phyloP scores from a whole-genome alignment of 2,329 filamentous ascomycete genomes.

The Rhinocladiella mackenziei region DNA sequence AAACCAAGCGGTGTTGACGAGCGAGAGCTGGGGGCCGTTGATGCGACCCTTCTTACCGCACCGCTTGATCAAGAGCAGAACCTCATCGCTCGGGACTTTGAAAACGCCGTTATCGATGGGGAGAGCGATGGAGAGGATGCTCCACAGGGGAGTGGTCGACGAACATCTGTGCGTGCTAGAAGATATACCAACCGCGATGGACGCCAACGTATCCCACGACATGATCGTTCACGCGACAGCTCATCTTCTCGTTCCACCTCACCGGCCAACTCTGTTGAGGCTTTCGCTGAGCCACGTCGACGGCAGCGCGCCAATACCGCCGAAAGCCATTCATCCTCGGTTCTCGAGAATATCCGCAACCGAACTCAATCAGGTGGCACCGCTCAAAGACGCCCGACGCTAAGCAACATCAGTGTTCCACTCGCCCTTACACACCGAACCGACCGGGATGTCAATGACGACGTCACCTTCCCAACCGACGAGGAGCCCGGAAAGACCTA shows the following conservation, averaged over 20 bases:
- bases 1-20: slow-evolving; percentile 36
- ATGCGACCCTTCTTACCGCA: slow-evolving; percentile 20
- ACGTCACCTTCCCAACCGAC: slow-evolving; percentile 82
- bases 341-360: slow-evolving; percentile 53
- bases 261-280: slow-evolving; percentile 94
- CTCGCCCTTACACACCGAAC: slow-evolving; percentile 38
- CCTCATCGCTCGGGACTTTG: slow-evolving; percentile 70
- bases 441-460: slow-evolving; percentile 62
- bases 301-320: slow-evolving; percentile 69
- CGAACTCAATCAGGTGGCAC: slow-evolving; percentile 67
- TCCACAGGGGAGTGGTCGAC: slow-evolving; percentile 32
- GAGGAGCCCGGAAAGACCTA: slow-evolving; percentile 74
- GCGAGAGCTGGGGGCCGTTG: slow-evolving; percentile 42
- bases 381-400: slow-evolving; percentile 57
- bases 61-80: slow-evolving; percentile 13
- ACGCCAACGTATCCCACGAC: slow-evolving; percentile 32
- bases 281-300: slow-evolving; percentile 85
- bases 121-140: slow-evolving; percentile 44
- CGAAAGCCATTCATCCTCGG: slow-evolving; percentile 56
- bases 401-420: slow-evolving; percentile 53
- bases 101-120: slow-evolving; percentile 79
- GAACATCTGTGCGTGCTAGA: slow-evolving; percentile 33
- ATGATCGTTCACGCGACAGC: slow-evolving; percentile 45
- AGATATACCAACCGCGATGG: slow-evolving; percentile 26
- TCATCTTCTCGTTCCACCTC: slow-evolving; percentile 68